Conservation (phyloP, 2,329 filamentous ascomycete genomes). For the Rhinocladiella mackenziei region DNA sequence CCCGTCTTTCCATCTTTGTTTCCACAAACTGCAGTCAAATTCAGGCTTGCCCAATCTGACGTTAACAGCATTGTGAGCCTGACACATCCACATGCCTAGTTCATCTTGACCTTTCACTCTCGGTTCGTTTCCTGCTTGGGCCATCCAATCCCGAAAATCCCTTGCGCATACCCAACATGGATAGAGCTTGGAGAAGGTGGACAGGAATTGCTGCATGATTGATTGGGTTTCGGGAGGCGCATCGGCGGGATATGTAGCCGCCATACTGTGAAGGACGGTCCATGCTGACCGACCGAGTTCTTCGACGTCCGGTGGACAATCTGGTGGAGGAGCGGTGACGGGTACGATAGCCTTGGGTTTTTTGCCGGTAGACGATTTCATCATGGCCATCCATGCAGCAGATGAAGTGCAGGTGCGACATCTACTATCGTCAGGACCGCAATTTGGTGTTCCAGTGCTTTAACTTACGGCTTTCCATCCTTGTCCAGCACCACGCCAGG, state of each 20-base stretch:
- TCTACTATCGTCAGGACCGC: slow-evolving; percentile 31
- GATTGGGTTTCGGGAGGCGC: slow-evolving; percentile 67
- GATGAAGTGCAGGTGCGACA: slow-evolving; percentile 49
- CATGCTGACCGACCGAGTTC: slow-evolving; percentile 80
- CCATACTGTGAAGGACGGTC: slow-evolving; percentile 89
- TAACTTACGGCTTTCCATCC: slow-evolving; percentile 48
- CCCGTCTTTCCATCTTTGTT: slow-evolving; percentile 90
- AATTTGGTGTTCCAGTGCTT: background rate
- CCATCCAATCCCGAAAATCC: slow-evolving; percentile 82
- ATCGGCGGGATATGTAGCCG: slow-evolving; percentile 73
- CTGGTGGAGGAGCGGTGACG: slow-evolving; percentile 36
- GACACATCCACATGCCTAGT: slow-evolving; percentile 49
- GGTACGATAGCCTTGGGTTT: slow-evolving; percentile 25
- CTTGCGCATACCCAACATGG: slow-evolving; percentile 95
- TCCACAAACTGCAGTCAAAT: slow-evolving; percentile 88
- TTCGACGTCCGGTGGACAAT: slow-evolving; percentile 91
- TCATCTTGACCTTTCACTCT: slow-evolving; percentile 49
- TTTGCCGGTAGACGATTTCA: slow-evolving; percentile 35
- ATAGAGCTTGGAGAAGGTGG: slow-evolving; percentile 78
- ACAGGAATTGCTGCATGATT: slow-evolving; percentile 74
- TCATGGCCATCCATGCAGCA: slow-evolving; percentile 45
- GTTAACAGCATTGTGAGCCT: slow-evolving; percentile 51
- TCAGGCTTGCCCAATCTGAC: slow-evolving; percentile 79
- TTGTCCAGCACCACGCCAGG: slow-evolving; percentile 49
- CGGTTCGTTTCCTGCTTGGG: slow-evolving; percentile 61